Conservation (phyloP, 2,329 filamentous ascomycete genomes). For the Aspergillus tubingensis region DNA sequence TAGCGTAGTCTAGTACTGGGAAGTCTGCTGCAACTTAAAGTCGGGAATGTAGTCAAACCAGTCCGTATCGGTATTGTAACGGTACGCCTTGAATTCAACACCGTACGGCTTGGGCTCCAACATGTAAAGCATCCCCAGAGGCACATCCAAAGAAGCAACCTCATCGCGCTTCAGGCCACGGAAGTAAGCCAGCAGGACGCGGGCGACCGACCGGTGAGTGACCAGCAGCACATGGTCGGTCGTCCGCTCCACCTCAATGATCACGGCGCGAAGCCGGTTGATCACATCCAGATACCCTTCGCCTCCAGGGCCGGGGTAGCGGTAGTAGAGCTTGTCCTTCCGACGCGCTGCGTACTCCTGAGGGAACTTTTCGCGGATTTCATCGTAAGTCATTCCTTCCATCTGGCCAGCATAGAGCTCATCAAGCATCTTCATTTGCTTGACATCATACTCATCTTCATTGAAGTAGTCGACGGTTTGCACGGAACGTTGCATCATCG, state of each 20-base stretch:
- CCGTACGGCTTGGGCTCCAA: conserved; percentile 98
- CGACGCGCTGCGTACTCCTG: conserved; percentile 80
- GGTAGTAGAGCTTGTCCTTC: conserved; percentile 88
- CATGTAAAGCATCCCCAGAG: conserved; percentile 88
- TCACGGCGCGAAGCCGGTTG: conserved; percentile 90
- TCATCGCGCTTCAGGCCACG: conserved; percentile 87
- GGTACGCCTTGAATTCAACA: conserved; percentile 94
- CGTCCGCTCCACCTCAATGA: conserved; percentile 95
- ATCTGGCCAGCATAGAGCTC: conserved; percentile 91
- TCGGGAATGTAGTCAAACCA: conserved; percentile 86
- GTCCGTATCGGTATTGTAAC: conserved; percentile 74
- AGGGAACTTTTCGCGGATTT: conserved; percentile 76
- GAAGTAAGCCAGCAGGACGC: conserved; percentile 94
- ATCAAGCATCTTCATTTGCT: conserved; percentile 97
- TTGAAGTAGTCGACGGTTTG: conserved; percentile 89
- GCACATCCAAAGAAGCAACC: conserved; percentile 92
- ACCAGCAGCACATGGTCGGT: conserved; percentile 93
- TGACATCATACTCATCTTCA: conserved; percentile 93
- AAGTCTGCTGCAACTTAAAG: conserved; percentile 66
- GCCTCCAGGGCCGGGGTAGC: conserved; percentile 92
- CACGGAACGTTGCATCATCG: conserved; percentile 88
- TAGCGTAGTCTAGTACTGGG: conserved; percentile 21
- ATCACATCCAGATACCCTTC: conserved; percentile 98
- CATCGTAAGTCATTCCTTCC: conserved; percentile 91
- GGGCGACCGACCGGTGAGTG: conserved; percentile 86